A percentile compares a stretch with the other conserved stretches of the same genome.
phyloP scores from a whole-genome alignment of 164 flowering plant species.

The Dillenia turbinata region DNA sequence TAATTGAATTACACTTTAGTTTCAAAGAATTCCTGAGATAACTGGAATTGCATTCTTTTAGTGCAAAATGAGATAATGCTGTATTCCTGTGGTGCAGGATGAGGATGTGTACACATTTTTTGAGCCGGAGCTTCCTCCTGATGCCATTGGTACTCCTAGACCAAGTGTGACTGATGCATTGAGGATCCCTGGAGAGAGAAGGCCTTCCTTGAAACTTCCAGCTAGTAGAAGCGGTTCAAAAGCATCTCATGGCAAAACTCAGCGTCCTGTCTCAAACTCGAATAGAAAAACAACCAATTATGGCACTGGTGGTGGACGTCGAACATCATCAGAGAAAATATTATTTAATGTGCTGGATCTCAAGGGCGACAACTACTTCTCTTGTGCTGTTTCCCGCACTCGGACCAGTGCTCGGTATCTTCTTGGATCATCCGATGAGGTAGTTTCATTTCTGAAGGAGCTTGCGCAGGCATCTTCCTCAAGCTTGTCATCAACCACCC shows the following conservation, averaged over 20 bases:
- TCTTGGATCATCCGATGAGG: constrained; percentile 59
- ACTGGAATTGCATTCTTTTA: background rate
- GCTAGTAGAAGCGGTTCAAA: constrained; percentile 47
- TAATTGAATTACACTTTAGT: background rate
- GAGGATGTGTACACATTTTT: constrained; percentile 77
- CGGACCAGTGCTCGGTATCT: constrained; percentile 69
- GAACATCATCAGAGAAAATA: constrained; percentile 33
- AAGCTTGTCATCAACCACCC: too few species aligned
- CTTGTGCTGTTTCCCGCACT: constrained; percentile 75
- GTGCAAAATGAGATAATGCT: background rate
- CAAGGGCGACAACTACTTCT: constrained; percentile 79
- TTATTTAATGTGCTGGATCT: constrained; percentile 64
- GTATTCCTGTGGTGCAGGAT: constrained; percentile 44
- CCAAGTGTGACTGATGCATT: constrained; percentile 32
- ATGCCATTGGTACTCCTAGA: constrained; percentile 25
- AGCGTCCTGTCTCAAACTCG: constrained; percentile 22
- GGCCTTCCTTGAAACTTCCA: constrained; percentile 36
- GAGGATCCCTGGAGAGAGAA: constrained; percentile 36
- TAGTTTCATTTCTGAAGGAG: constrained; percentile 52
- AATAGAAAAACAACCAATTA: constrained; percentile 39
- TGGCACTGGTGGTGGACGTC: constrained; percentile 13
- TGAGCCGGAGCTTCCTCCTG: constrained; percentile 74
- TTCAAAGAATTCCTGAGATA: background rate
- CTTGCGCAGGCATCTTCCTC: constrained; percentile 23
- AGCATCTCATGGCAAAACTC: constrained; percentile 37